phyloP scores from a whole-genome alignment of 164 flowering plant species.

The Tetrastigma voinierianum region DNA sequence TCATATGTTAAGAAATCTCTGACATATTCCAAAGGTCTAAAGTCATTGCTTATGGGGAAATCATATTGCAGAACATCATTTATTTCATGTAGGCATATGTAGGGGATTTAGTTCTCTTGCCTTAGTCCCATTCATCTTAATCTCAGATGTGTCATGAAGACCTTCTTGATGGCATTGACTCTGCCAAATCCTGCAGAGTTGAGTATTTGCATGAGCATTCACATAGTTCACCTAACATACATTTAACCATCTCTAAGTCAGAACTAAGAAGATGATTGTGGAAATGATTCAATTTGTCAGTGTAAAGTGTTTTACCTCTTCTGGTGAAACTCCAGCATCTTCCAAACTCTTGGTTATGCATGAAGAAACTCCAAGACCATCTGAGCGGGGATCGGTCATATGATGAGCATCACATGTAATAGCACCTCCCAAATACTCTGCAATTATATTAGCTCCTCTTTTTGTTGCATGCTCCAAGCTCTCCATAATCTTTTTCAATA shows the following conservation, averaged over 20 bases:
- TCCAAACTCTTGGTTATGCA: conserved; percentile 58
- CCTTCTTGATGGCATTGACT: conserved; percentile 65
- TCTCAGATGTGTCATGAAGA: conserved; percentile 63
- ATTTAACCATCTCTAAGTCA: background rate
- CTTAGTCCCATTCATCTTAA: conserved; percentile 71
- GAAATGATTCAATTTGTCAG: background rate
- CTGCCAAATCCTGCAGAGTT: conserved; percentile 69
- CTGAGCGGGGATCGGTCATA: conserved; percentile 68
- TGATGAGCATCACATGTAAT: conserved; percentile 74
- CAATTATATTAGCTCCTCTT: conserved; percentile 62
- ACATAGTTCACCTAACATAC: conserved; percentile 57
- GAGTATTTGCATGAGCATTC: conserved; percentile 77
- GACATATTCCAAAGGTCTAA: too few relatives aligned
- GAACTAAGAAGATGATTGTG: background rate
- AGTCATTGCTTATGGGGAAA: too few relatives aligned
- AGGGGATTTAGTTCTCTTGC: conserved; percentile 21
- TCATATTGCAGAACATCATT: too few relatives aligned
- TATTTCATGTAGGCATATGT: too few relatives aligned
- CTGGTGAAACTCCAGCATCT: conserved; percentile 71
- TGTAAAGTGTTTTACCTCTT: conserved; percentile 42
- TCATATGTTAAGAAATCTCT: too few relatives aligned
- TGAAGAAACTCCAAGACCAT: conserved; percentile 73
- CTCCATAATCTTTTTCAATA: conserved; percentile 47
- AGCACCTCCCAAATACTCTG: conserved; percentile 67
- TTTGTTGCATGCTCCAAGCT: conserved; percentile 66